A percentile compares a stretch with the other conserved stretches of the same genome.
phyloP scores from a whole-genome alignment of 495 filamentous ascomycete genomes.

The Aspergillus nanangensis region DNA sequence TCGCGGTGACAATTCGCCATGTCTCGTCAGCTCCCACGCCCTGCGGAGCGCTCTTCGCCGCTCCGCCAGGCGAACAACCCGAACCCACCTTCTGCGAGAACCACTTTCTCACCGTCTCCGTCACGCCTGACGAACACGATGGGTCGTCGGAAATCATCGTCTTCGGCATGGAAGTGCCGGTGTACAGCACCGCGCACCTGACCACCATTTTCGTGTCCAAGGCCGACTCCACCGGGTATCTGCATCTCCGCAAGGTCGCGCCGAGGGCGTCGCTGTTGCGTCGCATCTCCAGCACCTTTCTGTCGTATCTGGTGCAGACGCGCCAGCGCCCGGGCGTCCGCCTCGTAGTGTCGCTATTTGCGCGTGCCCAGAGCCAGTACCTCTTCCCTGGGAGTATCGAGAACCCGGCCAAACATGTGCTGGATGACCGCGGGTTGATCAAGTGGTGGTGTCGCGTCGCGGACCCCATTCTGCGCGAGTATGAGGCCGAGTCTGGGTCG shows the following conservation, averaged over 20 bases:
- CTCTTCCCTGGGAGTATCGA: slow-evolving; percentile 88
- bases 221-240: slow-evolving; percentile 90
- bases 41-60: slow-evolving; percentile 70
- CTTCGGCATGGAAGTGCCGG: slow-evolving; percentile 61
- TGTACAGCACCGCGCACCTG: slow-evolving; percentile 69
- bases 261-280: slow-evolving; percentile 68
- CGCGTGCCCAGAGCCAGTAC: slow-evolving; percentile 88
- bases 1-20: slow-evolving; percentile 74
- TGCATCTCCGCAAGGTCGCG: slow-evolving; percentile 58
- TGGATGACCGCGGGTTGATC: slow-evolving; percentile 83
- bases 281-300: slow-evolving; percentile 67
- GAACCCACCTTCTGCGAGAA: slow-evolving; percentile 80
- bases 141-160: slow-evolving; percentile 44
- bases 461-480: slow-evolving; percentile 62
- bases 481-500: slow-evolving; percentile 37
- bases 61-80: slow-evolving; percentile 62
- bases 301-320: slow-evolving; percentile 65
- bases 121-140: slow-evolving; percentile 33
- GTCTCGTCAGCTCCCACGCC: slow-evolving; percentile 77
- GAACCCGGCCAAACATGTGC: slow-evolving; percentile 83
- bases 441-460: slow-evolving; percentile 92
- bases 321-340: slow-evolving; percentile 63
- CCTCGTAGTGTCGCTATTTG: slow-evolving; percentile 85
- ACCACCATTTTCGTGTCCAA: slow-evolving; percentile 94
- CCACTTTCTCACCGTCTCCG: slow-evolving; percentile 76